Evolutionary conservation across 1,284 basidiomycete species (phyloP).

Genomic region (Athelia psychrophila): DNA sequence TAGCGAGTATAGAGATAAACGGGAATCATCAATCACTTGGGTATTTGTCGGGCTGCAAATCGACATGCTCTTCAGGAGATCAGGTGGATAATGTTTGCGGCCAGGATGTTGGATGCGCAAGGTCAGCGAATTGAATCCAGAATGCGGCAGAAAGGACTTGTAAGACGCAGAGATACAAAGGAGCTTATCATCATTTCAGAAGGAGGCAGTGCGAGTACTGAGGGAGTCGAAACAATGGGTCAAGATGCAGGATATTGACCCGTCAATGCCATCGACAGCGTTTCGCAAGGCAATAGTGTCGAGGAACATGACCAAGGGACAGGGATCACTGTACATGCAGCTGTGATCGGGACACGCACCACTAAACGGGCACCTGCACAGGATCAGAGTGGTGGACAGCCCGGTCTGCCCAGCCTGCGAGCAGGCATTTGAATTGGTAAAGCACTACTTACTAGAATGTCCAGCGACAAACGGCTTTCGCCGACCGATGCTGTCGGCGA

Average conservation of each 20-base stretch:
- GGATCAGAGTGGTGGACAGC: constrained; percentile 12
- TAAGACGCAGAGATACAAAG: too few species aligned
- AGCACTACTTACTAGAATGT: constrained; percentile 23
- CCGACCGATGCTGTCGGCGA: neutral
- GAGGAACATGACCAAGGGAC: constrained; percentile 3
- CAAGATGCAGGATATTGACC: neutral
- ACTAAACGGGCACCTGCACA: constrained; percentile 21
- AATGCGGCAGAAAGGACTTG: too few species aligned
- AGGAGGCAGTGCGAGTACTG: neutral
- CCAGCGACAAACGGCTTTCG: constrained; percentile 2
- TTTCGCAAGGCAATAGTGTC: constrained; percentile 7
- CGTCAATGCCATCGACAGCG: neutral
- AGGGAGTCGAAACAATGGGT: neutral
- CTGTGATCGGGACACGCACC: constrained; percentile 25
- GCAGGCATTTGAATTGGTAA: constrained; percentile 14
- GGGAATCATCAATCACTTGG: too few species aligned
- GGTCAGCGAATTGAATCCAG: too few species aligned
- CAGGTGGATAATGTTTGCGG: too few species aligned
- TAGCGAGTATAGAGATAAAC: too few species aligned
- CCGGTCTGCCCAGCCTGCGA: constrained; percentile 22
- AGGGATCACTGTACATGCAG: constrained; percentile 21
- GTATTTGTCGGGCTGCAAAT: too few species aligned
- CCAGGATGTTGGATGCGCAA: too few species aligned
- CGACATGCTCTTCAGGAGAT: too few species aligned
- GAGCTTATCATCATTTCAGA: too few species aligned